Conservation (phyloP, 2,329 filamentous ascomycete genomes). For the Colletotrichum lindemuthianum region DNA sequence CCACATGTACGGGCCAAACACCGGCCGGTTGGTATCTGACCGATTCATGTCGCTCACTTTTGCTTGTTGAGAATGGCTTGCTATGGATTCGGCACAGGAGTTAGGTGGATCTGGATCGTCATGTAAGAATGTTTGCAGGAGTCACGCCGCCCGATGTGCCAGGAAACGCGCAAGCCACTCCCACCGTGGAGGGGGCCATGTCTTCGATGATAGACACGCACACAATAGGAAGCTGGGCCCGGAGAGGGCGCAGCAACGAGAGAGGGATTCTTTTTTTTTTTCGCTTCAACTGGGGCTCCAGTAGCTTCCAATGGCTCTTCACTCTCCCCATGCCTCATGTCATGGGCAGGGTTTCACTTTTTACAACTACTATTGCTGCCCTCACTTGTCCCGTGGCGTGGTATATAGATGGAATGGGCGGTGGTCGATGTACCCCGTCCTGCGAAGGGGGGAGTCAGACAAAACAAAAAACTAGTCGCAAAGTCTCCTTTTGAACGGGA, state of each 20-base stretch:
- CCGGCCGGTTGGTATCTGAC: constrained; percentile 33
- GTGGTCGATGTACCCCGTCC: constrained; percentile 1
- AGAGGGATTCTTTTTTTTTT: constrained; percentile 28
- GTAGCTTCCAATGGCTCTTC: constrained; percentile 22
- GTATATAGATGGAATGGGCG: constrained; percentile 28
- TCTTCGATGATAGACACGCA: constrained; percentile 35
- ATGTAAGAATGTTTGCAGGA: constrained; percentile 37
- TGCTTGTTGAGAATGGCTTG: constrained; percentile 30
- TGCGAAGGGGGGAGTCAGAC: constrained; percentile 24
- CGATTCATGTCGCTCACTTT: constrained; percentile 35
- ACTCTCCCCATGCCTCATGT: constrained; percentile 13
- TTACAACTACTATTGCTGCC: constrained; percentile 31
- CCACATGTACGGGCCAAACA: constrained; percentile 20
- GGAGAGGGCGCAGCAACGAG: constrained; percentile 35
- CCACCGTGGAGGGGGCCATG: constrained; percentile 31
- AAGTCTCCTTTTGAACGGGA: neutral
- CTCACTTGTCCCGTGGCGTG: constrained; percentile 33
- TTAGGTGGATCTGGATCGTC: constrained; percentile 35
- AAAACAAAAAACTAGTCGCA: constrained; percentile 9
- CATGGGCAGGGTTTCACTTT: constrained; percentile 21
- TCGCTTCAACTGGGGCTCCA: constrained; percentile 28
- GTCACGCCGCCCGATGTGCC: constrained; percentile 33
- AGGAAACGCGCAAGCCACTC: constrained; percentile 36
- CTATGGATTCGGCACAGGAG: constrained; percentile 36
- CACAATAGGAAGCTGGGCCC: constrained; percentile 20